Evolutionary conservation across 495 filamentous ascomycete species (phyloP), one percentile per base, ranked within the genome.

Genomic region (Pyronema omphalodes): DNA sequence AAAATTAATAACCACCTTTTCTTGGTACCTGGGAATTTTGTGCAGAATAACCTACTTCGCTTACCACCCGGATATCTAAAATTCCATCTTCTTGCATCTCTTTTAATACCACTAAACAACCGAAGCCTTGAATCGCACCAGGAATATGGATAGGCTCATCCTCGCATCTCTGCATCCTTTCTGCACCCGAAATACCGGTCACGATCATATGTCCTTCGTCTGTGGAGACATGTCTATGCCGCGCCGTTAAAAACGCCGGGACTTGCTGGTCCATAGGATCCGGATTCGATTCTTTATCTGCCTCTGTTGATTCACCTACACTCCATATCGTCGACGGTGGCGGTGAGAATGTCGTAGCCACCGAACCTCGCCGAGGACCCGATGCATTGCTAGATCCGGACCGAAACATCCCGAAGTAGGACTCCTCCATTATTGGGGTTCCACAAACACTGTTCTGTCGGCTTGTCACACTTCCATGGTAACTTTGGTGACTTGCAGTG

Each of bases 91-190:
- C 82, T 0, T 71, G 61, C 44, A 82, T 74, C 62, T 93, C 85
- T 45, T 78, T 73, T n/a, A 94, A 60, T 0, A 80, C 88, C 18
- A 96, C 58, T 48, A 94, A 68, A 3, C 84, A 69, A 1, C 89
- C 88, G 64, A 94, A 96, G 7, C 75, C 71, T 59, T 95, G 89
- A 0, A 94, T 71, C n/a, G 88, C 86, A 11, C 88, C 88, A 0
- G 89, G 89, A 11, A 86, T 83, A 58, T 87, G 86, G 40, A 94
- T 94, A 0, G 89, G 87, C 59, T 94, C 89, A 66, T 96, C 89
- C 67, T 96, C 89, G 66, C 86, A 93, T 40, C 76, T 68, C 59
- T 88, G 83, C 40, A 89, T 69, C 1, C 68, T 75, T 12, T 78
- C 73, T 2, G 52, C 82, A 76, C 51, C 83, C 72, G 54, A 54